Base-by-base conservation (phyloP, 208 protist genomes). In the Trypanosoma vivax region DNA sequence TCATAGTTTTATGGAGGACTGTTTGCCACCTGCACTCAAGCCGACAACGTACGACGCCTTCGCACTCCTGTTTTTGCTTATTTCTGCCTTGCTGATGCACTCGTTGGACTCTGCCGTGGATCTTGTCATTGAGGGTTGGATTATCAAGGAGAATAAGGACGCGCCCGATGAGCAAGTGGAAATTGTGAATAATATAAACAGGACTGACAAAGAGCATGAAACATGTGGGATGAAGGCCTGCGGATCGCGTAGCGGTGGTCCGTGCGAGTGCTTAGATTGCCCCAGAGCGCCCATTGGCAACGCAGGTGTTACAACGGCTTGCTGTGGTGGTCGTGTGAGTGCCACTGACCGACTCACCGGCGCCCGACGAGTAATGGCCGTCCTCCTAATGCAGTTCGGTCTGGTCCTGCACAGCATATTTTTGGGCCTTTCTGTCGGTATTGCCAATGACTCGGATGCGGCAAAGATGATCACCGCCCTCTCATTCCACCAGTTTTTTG, bases 361-460 rank as follows among this genome's bases (percentile, higher is more conserved):
- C 18, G 51, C 38, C 7, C 35, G 39, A 19, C 51, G 51, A 16
- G 18, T 57, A 3, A 37, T 37, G 11, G 50, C 50, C 33, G 28
- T 33, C 3, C 16, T 38, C 14, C 14, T 79, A 18, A 45, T 83
- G 24, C 71, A 82, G 57, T 72, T 78, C 33, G 71, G 79, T 30
- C 60, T 78, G 28, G 69, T 71, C 21, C 55, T 82, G 31, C 79
- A 87, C 61, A 87, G 74, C 50, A 23, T 87, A 29, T 80, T 87
- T 41, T 55, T 87, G 19, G 79, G 79, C 13, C 49, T 87, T 25
- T 65, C 74, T 5, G 63, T 83, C 5, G 79, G 79, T 14, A 60
- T 82, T 19, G 59, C 64, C 57, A 39, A 54, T 18, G 63, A 87
- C 31, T n/a, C 42, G 11, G 65, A 19, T 27, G 43, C 31, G 6